Evolutionary conservation across 768 basidiomycete genomes (phyloP).

Genomic region (Epithele typhae): DNA sequence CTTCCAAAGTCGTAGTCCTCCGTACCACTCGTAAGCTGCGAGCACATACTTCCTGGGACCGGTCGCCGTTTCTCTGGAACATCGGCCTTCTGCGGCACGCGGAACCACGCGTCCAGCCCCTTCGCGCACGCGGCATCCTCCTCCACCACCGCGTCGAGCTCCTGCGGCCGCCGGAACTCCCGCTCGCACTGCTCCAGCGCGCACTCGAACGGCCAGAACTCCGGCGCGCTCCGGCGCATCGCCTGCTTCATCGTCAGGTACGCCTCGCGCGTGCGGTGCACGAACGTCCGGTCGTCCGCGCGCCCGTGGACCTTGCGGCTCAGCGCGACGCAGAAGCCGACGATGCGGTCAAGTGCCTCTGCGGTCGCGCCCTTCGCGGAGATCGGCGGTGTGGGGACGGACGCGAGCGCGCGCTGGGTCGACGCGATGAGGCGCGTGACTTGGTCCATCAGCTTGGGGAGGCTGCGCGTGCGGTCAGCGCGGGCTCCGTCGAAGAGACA

Average conservation of each 20-base stretch:
- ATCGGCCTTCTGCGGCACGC: no score
- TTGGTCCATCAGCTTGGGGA: conserved; percentile 40
- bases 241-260: conserved; percentile 31
- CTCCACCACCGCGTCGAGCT: no score
- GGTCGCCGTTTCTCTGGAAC: no score
- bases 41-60: no score
- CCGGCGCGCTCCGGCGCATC: conserved; percentile 36
- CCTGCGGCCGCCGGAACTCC: no score
- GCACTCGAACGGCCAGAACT: conserved; percentile 33
- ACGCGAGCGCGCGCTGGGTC: conserved; percentile 14
- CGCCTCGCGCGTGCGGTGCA: conserved; percentile 29
- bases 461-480: conserved; percentile 27
- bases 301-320: conserved; percentile 29
- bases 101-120: no score
- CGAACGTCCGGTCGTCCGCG: conserved; percentile 31
- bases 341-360: conserved; percentile 42
- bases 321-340: conserved; percentile 40
- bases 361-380: conserved; percentile 5
- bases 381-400: no score
- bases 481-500: conserved; percentile 23
- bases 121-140: no score
- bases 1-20: no score
- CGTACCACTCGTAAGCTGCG: no score
- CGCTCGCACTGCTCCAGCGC: no score
- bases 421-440: conserved; percentile 36